Percentiles rank a stretch among this genome's conserved stretches.
Conservation (phyloP, 495 filamentous ascomycete species). For the Tuber borchii region DNA sequence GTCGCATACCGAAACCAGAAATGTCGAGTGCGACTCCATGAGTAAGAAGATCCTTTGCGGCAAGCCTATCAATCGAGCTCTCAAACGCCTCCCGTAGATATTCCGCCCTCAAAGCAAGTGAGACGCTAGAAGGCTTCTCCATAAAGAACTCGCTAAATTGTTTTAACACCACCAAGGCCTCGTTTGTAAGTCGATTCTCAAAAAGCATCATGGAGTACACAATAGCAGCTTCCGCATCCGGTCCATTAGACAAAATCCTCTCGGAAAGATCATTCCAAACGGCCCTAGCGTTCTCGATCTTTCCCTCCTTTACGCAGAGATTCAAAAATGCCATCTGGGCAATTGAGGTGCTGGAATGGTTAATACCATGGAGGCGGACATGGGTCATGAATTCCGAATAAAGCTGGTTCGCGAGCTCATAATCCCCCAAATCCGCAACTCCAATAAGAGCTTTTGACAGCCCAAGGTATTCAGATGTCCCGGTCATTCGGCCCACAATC, state of each 20-base stretch:
- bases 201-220: constrained; percentile 78
- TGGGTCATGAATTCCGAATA: constrained; percentile 50
- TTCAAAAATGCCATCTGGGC: constrained; percentile 81
- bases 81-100: constrained; percentile 34
- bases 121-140: constrained; percentile 60
- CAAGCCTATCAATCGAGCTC: constrained; percentile 55
- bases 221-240: constrained; percentile 52
- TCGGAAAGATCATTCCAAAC: constrained; percentile 48
- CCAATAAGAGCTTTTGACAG: constrained; percentile 42
- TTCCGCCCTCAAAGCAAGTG: constrained; percentile 50
- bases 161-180: constrained; percentile 73
- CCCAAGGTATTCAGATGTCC: constrained; percentile 18
- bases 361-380: constrained; percentile 52
- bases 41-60: constrained; percentile 52
- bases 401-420: constrained; percentile 51
- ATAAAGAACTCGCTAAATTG: constrained; percentile 77
- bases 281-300: constrained; percentile 62
- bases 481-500: constrained; percentile 24
- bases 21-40: constrained; percentile 39
- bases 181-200: constrained; percentile 65
- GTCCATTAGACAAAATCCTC: constrained; percentile 63
- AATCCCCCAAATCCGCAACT: constrained; percentile 75
- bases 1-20: constrained; percentile 35
- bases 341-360: constrained; percentile 49
- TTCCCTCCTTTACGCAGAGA: constrained; percentile 70